Base-by-base conservation (phyloP, 2,329 filamentous ascomycete species). In the Colletotrichum cordylinicola region DNA sequence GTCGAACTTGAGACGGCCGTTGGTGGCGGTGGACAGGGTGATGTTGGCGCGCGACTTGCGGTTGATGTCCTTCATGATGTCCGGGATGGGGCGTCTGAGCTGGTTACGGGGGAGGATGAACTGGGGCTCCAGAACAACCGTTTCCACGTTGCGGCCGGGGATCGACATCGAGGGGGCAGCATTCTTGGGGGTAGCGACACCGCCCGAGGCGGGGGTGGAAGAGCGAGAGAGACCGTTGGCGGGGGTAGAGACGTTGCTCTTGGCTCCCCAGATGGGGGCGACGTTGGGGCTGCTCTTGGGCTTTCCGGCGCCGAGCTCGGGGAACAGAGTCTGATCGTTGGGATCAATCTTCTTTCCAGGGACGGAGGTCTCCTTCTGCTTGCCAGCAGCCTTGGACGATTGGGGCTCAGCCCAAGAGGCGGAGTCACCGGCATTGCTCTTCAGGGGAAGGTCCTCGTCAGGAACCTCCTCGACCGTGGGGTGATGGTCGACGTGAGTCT, bases 51-150 rank as follows among this genome's bases (percentile, higher is more conserved):
- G 96, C 76, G 95, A 98, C 82, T 94, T 95, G 86, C 94, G 95
- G 87, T 98, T 98, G 86, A 98, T 95, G 79, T 98, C 96, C 83
- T 95, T 94, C 82, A 98, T 88, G 78, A 97, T 93, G 79, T 98
- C 96, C 37, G 92, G 88, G 67, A 98, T 89, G 9, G 96, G 95
- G 80, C 95, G 95, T 89, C 94, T 98, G 81, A 98, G 88, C 83
- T 98, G 93, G 75, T 88, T 88, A 58, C 94, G 92, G 21, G 95
- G 93, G 62, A 95, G 90, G 83, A 98, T 91, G 83, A 97, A 93
- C 61, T 93, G 91, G 10, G 94, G 92, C 70, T 94, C 92, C 75
- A 98, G 90, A 31, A 91, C 90, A 78, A 98, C 92, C 52, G 91
- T 90, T 84, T 98, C 95, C 79, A 93, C 92, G 84, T 96, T 93